A percentile compares a stretch with the other conserved stretches of the same genome.
Evolutionary conservation across 805 yeast species (phyloP).

Genomic region (Alloascoidea africana): DNA sequence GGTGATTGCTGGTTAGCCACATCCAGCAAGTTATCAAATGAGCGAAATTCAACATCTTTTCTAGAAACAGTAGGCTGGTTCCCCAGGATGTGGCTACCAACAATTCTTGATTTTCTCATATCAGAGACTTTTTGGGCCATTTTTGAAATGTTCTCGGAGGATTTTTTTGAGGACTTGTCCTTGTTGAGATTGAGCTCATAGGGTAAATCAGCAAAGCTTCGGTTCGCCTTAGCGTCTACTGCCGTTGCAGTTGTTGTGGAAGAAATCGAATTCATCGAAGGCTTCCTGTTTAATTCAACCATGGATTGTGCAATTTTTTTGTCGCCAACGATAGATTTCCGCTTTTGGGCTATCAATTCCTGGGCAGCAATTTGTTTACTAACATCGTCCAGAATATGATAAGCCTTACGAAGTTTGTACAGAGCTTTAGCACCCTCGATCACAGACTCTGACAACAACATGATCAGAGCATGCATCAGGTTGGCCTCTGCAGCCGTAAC

Average conservation of each 20-base stretch:
- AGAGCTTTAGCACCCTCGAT: constrained; percentile 86
- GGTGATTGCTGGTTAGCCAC: background rate
- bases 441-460: constrained; percentile 78
- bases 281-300: background rate
- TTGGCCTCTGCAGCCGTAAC: constrained; percentile 85
- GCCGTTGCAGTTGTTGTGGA: too few relatives aligned
- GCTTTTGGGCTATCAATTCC: constrained; percentile 11
- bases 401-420: constrained; percentile 74
- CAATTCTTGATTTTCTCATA: constrained; percentile 34
- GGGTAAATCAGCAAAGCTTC: too few relatives aligned
- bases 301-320: background rate
- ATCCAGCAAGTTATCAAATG: background rate
- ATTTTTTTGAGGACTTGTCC: too few relatives aligned
- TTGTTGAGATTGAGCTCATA: too few relatives aligned
- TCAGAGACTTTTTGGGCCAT: constrained; percentile 24
- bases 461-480: constrained; percentile 67
- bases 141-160: background rate
- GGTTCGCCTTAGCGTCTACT: too few relatives aligned
- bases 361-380: constrained; percentile 32
- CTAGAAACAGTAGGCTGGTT: background rate
- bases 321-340: background rate
- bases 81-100: constrained; percentile 28
- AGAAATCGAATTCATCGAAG: background rate
- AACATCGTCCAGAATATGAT: constrained; percentile 72
- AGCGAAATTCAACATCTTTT: background rate